Conservation (phyloP, 495 filamentous ascomycete species). For the Aspergillus diversus region DNA sequence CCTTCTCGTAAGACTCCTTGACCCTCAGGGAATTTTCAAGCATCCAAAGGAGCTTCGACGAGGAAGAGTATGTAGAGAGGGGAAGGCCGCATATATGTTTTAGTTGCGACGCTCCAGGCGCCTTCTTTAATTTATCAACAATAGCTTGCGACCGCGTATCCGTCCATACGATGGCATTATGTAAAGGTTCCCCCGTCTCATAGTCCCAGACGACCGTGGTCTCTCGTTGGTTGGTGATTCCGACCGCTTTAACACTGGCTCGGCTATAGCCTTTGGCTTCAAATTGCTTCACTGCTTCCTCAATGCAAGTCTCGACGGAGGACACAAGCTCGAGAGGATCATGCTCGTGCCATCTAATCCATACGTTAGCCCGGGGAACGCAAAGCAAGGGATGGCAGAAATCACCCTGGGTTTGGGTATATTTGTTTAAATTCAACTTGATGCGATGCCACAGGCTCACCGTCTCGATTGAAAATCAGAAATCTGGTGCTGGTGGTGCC, state of each 20-base stretch:
- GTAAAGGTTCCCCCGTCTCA: constrained; percentile 79
- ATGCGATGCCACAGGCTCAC: constrained; percentile 81
- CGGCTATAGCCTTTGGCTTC: constrained; percentile 65
- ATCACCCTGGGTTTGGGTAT: constrained; percentile 86
- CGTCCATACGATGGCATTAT: constrained; percentile 94
- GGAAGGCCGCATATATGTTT: constrained; percentile 82
- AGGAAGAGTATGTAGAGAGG: constrained; percentile 91
- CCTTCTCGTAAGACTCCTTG: constrained; percentile 74
- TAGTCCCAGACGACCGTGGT: constrained; percentile 93
- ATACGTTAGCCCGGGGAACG: constrained; percentile 12
- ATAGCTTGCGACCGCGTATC: constrained; percentile 83
- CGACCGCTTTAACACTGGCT: constrained; percentile 75
- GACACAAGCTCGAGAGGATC: constrained; percentile 77
- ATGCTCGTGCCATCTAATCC: constrained; percentile 87
- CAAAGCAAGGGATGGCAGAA: background rate
- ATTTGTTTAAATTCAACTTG: constrained; percentile 90
- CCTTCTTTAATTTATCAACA: constrained; percentile 74
- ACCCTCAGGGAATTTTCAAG: constrained; percentile 73
- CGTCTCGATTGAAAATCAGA: constrained; percentile 81
- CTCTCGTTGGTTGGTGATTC: constrained; percentile 95
- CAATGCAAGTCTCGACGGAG: constrained; percentile 84
- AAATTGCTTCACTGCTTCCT: constrained; percentile 73
- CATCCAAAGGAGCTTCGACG: constrained; percentile 89
- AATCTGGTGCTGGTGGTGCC: constrained; percentile 94
- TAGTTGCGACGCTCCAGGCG: constrained; percentile 64